These are phyloP conservation scores for Hypoxylon lenormandii DNA, from an alignment of 495 filamentous ascomycete genomes.

Conservation along the genomic window DNA sequence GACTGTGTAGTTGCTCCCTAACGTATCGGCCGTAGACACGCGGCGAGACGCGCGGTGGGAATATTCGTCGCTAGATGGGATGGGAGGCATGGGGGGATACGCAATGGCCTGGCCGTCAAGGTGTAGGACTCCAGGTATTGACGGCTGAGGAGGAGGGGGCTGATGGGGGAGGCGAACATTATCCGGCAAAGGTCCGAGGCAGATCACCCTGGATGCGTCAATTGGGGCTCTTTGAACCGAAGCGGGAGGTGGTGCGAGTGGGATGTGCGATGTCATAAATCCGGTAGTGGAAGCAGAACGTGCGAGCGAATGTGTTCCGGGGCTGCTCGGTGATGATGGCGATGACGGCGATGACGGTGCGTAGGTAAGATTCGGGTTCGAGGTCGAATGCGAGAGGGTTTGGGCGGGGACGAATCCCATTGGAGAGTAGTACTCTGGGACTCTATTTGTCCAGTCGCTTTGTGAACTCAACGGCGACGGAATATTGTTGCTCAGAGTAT, in stretches of 20 bases:
- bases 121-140: conserved; percentile 55
- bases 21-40: conserved; percentile 57
- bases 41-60: conserved; percentile 32
- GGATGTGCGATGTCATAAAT: conserved; percentile 49
- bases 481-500: conserved; percentile 54
- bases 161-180: conserved; percentile 61
- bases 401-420: conserved; percentile 51
- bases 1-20: conserved; percentile 66
- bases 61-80: conserved; percentile 26
- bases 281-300: conserved; percentile 52
- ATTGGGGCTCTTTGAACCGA: conserved; percentile 62
- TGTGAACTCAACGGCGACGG: conserved; percentile 62
- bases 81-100: conserved; percentile 38
- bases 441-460: conserved; percentile 56
- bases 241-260: conserved; percentile 50
- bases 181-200: conserved; percentile 63
- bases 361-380: conserved; percentile 48
- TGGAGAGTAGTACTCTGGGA: conserved; percentile 58
- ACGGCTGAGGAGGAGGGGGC: conserved; percentile 11
- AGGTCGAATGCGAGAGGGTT: conserved; percentile 46
- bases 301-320: conserved; percentile 50
- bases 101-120: conserved; percentile 47
- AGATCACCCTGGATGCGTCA: conserved; percentile 63
- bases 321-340: conserved; percentile 50
- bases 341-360: conserved; percentile 56